A percentile compares a stretch with the other conserved stretches of the same genome.
Conservation (phyloP, 768 basidiomycete species). For the Xanthoconium stramineum region DNA sequence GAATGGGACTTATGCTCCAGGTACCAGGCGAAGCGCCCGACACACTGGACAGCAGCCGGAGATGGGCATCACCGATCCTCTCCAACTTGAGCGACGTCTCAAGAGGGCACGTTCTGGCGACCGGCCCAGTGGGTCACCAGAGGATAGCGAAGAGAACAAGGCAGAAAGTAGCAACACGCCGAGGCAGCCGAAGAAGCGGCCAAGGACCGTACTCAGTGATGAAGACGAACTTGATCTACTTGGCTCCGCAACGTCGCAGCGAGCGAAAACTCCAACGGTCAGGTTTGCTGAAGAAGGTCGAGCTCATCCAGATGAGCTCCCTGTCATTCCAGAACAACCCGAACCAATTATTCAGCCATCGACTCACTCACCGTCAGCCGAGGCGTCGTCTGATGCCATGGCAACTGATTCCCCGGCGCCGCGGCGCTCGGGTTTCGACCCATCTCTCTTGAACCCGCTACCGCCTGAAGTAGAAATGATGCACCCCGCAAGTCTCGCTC, state of each 20-base stretch:
- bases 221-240: slow-evolving; percentile 48
- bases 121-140: slow-evolving; percentile 47
- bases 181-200: slow-evolving; percentile 52
- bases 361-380: neutral
- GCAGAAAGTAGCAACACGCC: slow-evolving; percentile 37
- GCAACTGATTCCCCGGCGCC: slow-evolving; percentile 35
- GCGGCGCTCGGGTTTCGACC: slow-evolving; percentile 45
- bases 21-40: slow-evolving; percentile 68
- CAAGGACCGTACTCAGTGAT: slow-evolving; percentile 42
- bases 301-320: slow-evolving; percentile 15
- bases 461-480: slow-evolving; percentile 31
- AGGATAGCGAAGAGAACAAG: slow-evolving; percentile 43
- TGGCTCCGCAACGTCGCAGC: slow-evolving; percentile 27
- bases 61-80: slow-evolving; percentile 68
- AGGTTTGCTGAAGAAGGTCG: slow-evolving; percentile 45
- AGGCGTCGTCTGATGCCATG: slow-evolving; percentile 29
- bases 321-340: slow-evolving; percentile 8
- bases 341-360: neutral
- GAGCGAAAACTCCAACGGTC: slow-evolving; percentile 38
- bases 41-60: slow-evolving; percentile 72
- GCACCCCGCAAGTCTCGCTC: slow-evolving; percentile 20
- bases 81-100: slow-evolving; percentile 67
- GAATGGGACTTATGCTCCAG: slow-evolving; percentile 41
- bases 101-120: slow-evolving; percentile 68
- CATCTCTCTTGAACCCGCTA: slow-evolving; percentile 52